Percentiles rank a stretch among this genome's conserved stretches.
These are phyloP conservation scores for Globisporangium heterothallicum DNA, from an alignment of 352 stramenopile genomes.

Conservation along the genomic window DNA sequence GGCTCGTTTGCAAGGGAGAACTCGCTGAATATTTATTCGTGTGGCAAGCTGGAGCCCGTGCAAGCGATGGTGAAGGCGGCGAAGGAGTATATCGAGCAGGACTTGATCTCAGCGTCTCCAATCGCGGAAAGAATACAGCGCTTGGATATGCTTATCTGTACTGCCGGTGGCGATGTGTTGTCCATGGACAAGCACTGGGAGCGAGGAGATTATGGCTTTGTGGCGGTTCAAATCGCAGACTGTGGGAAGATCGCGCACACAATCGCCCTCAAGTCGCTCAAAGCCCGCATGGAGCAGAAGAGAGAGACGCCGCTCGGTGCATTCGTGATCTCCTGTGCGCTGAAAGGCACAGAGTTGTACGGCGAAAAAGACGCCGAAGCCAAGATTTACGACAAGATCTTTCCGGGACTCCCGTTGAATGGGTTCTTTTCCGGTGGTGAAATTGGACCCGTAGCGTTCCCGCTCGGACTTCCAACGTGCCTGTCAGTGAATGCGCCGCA, in stretches of 20 bases:
- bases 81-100: conserved; percentile 5
- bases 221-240: conserved; percentile 24
- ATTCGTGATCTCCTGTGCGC: conserved; percentile 24
- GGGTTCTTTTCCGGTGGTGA: conserved; percentile 32
- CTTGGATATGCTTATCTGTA: conserved; percentile 27
- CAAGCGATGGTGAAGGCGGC: conserved; percentile 5
- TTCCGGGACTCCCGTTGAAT: conserved; percentile 19
- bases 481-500: conserved; percentile 8
- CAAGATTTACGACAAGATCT: conserved; percentile 18
- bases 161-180: conserved; percentile 14
- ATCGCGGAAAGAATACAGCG: conserved; percentile 17
- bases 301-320: conserved; percentile 21
- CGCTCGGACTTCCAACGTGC: conserved; percentile 11
- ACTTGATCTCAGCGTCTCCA: not conserved
- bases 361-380: conserved; percentile 18
- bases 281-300: conserved; percentile 5
- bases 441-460: conserved; percentile 32
- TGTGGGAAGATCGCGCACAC: conserved; percentile 16
- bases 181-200: conserved; percentile 23
- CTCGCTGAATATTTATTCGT: conserved; percentile 12
- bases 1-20: conserved; percentile 11
- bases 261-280: conserved; percentile 10
- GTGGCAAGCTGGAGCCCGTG: conserved; percentile 1
- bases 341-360: conserved; percentile 26
- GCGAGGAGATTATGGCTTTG: conserved; percentile 28